Evolutionary conservation across 2,329 filamentous ascomycete species (phyloP), one percentile per base, ranked within the genome.

Genomic region (Phaeoacremonium minimum): DNA sequence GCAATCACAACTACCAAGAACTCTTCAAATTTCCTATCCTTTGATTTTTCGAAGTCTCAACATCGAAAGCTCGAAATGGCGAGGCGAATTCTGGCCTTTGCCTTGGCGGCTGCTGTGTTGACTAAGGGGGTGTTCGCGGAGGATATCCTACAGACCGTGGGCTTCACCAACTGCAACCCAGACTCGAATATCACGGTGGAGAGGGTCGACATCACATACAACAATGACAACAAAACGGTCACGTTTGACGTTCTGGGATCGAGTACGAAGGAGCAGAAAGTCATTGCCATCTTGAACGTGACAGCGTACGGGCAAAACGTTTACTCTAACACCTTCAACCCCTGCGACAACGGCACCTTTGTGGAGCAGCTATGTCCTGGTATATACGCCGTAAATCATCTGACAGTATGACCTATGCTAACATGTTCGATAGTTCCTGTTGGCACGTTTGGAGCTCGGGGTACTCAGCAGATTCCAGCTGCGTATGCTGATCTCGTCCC

Each of bases 271-370:
- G 61, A 74, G 47, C 87, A 93, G 58, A 90, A 95, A 47, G 87
- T 97, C 42, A 85, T 75, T 37, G 90, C 88, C 12, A 67, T 66
- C 4, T 69, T 97, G 41, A 73, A 77, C 15, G 85, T 96, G 28
- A 84, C 74, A 17, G 91, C 91, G 7, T 97, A 97, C 54, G 93
- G 93, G 41, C 78, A 77, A 40, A 63, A 84, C 43, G 77, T 96
- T 16, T 97, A 94, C 63, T 70, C 74, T 28, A 86, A 87, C 41
- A 67, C 65, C 4, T 95, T 97, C 63, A 80, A 96, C 53, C 93
- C 93, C 22, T 98, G 93, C 60, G 75, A 81, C 14, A 48, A 64
- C 3, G 63, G 55, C 26, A 89, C 80, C 14, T 81, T 77, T 46
- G 74, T 96, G 34, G 57, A 74, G 7, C 68, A 87, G 51, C 71